Evolutionary conservation across 257 asterid genomes (phyloP).

Genomic region (Paulownia fortunei): DNA sequence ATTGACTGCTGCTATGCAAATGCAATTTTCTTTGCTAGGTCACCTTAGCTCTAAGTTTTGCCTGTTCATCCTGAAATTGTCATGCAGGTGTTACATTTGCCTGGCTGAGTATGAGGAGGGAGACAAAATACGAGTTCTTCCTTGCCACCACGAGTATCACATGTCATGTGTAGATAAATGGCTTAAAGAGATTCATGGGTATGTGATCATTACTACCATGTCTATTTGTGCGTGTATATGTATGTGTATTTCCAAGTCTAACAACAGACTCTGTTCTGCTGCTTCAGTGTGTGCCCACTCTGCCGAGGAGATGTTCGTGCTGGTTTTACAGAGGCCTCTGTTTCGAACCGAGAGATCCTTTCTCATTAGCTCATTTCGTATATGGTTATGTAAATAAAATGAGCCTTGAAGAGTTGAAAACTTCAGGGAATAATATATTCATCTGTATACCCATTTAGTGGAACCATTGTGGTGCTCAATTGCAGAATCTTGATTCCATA

Average conservation of each 20-base stretch:
- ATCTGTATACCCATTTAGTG: not conserved
- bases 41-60: conserved; percentile 7
- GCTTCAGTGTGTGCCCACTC: conserved; percentile 75
- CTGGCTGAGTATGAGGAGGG: conserved; percentile 81
- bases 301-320: conserved; percentile 79
- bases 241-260: not conserved
- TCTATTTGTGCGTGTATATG: not conserved
- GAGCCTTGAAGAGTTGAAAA: not conserved
- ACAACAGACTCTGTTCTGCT: conserved; percentile 23
- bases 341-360: conserved; percentile 33
- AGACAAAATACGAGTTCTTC: conserved; percentile 73
- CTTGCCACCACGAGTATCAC: conserved; percentile 84
- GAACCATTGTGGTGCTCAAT: not conserved
- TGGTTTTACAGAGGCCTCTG: conserved; percentile 46
- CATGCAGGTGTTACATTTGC: conserved; percentile 80
- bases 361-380: conserved; percentile 3
- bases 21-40: not conserved
- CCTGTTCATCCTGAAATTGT: not conserved
- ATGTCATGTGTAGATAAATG: conserved; percentile 78
- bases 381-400: not conserved
- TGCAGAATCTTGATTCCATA: not conserved
- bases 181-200: conserved; percentile 90
- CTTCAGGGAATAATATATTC: not conserved
- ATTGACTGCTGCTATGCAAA: not conserved
- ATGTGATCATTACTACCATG: conserved; percentile 19